A percentile compares a stretch with the other conserved stretches of the same genome.
Evolutionary conservation across 2,329 filamentous ascomycete genomes (phyloP).

Genomic region (Diaporthe eres): DNA sequence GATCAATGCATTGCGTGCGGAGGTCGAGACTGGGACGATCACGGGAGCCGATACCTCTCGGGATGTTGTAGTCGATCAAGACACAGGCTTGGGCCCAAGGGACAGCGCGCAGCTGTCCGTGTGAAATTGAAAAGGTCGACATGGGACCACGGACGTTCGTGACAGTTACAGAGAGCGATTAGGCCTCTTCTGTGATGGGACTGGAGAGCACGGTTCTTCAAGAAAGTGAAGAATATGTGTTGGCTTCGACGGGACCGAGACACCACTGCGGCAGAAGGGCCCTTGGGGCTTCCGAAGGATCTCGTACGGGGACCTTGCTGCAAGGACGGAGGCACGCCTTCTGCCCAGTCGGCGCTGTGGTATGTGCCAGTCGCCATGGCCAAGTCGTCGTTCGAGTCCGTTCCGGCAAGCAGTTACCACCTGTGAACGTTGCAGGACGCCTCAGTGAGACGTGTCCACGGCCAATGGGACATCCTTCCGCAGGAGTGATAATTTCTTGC

Average conservation of each 20-base stretch:
- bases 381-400: background rate
- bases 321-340: background rate
- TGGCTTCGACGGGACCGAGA: background rate
- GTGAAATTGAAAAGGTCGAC: background rate
- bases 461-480: background rate
- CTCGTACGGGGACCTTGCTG: background rate
- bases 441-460: background rate
- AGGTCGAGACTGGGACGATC: conserved; percentile 37
- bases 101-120: background rate
- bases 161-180: too few relatives aligned
- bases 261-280: background rate
- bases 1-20: conserved; percentile 37
- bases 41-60: background rate
- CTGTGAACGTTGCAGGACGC: background rate
- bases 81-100: background rate
- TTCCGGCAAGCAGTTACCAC: background rate
- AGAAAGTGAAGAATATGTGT: background rate
- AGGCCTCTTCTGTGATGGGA: background rate
- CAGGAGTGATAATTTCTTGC: background rate
- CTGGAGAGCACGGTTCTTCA: background rate
- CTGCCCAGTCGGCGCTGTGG: background rate
- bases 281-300: background rate
- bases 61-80: background rate
- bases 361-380: too few relatives aligned
- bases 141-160: background rate